Evolutionary conservation across 2,329 filamentous ascomycete species (phyloP).

Genomic region (Aspergillus thermomutatus): DNA sequence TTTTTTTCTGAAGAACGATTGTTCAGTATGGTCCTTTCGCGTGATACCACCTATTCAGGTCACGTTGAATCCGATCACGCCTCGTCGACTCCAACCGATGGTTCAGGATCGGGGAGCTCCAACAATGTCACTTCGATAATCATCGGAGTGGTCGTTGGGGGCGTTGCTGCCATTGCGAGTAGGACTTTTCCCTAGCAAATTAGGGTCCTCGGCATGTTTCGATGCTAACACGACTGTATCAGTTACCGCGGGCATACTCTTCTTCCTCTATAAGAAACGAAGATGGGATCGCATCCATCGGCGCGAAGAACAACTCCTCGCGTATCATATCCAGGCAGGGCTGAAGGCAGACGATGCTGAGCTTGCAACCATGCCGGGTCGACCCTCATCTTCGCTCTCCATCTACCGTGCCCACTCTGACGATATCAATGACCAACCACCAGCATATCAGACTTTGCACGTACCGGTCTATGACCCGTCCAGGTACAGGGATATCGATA

Average conservation of each 20-base stretch:
- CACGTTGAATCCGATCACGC: neutral
- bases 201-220: neutral
- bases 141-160: constrained; percentile 29
- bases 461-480: constrained; percentile 35
- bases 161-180: constrained; percentile 24
- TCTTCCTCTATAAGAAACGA: constrained; percentile 23
- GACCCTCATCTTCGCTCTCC: constrained; percentile 6
- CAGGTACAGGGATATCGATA: constrained; percentile 19
- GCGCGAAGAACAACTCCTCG: constrained; percentile 17
- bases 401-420: constrained; percentile 1
- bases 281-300: constrained; percentile 20
- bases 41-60: neutral
- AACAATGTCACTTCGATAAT: constrained; percentile 16
- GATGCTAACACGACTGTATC: neutral
- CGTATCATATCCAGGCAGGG: constrained; percentile 5
- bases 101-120: neutral
- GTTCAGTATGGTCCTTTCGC: neutral
- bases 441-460: constrained; percentile 20
- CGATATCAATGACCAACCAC: constrained; percentile 19
- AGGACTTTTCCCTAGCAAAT: constrained; percentile 5
- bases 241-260: constrained; percentile 25
- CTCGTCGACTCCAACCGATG: neutral
- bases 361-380: constrained; percentile 4
- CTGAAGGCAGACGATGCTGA: constrained; percentile 1
- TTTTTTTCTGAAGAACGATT: neutral